A percentile compares a stretch with the other conserved stretches of the same genome.
phyloP scores from a whole-genome alignment of 2,329 filamentous ascomycete species.

The Fusarium lyarnte region DNA sequence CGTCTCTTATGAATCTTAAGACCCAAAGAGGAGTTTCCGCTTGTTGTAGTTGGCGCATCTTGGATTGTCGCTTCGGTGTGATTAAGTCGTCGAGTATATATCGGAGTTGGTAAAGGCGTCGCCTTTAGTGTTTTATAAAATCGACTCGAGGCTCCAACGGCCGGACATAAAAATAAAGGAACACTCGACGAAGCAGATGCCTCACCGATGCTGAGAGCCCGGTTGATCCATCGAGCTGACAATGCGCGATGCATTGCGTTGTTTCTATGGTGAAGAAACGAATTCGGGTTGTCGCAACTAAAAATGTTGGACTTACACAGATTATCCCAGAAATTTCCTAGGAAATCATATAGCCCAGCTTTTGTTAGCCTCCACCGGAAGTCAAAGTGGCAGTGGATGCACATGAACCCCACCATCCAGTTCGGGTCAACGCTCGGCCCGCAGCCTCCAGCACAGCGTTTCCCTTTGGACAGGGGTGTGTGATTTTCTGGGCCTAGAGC shows the following conservation, averaged over 20 bases:
- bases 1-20: conserved; percentile 22
- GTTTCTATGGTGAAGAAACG: neutral
- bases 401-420: conserved; percentile 23
- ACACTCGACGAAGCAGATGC: conserved; percentile 50
- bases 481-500: conserved; percentile 41
- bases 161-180: conserved; percentile 61
- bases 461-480: conserved; percentile 26
- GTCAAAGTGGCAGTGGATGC: conserved; percentile 4
- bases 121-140: conserved; percentile 15
- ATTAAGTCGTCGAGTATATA: conserved; percentile 40
- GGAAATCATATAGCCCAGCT: conserved; percentile 8
- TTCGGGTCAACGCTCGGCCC: conserved; percentile 45
- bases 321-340: conserved; percentile 40
- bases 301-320: conserved; percentile 24
- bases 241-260: conserved; percentile 56
- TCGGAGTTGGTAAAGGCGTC: conserved; percentile 12
- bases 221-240: conserved; percentile 54
- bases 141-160: conserved; percentile 45
- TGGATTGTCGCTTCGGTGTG: conserved; percentile 39
- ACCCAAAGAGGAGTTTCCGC: neutral
- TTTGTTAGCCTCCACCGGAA: neutral
- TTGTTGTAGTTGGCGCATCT: neutral
- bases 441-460: conserved; percentile 29
- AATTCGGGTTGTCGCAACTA: conserved; percentile 9
- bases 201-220: conserved; percentile 55